Evolutionary conservation across 345 rosid species (phyloP).

Genomic region (Excoecaria cochinchinensis): DNA sequence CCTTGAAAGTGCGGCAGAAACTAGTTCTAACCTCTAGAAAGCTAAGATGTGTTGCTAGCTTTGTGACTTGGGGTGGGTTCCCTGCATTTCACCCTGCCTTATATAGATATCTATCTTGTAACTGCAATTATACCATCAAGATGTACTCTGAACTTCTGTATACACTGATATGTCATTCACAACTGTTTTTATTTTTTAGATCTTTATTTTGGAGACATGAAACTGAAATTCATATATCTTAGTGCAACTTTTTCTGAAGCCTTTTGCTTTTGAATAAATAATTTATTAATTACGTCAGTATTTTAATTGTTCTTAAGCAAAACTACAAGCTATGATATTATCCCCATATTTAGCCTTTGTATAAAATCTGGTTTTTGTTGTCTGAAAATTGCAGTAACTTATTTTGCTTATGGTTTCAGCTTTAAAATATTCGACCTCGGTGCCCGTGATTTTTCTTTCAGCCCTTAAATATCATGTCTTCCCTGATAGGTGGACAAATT

Average conservation of each 20-base stretch:
- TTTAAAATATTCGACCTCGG: slow-evolving; percentile 80
- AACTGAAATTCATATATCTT: neutral
- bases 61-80: neutral
- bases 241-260: neutral
- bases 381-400: slow-evolving; percentile 19
- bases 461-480: slow-evolving; percentile 87
- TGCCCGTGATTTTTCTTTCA: slow-evolving; percentile 92
- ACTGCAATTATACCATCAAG: neutral
- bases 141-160: neutral
- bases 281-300: neutral
- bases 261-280: neutral
- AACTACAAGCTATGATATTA: neutral
- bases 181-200: neutral
- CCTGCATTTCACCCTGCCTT: neutral
- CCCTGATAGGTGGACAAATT: slow-evolving; percentile 71
- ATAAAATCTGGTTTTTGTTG: slow-evolving; percentile 10
- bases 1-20: neutral
- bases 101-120: neutral
- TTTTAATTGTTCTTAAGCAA: neutral
- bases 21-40: neutral
- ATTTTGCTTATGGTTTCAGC: slow-evolving; percentile 59
- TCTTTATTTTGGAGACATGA: neutral
- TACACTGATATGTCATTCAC: neutral
- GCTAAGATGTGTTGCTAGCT: neutral
- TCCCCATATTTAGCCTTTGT: neutral